Evolutionary conservation across 164 flowering plant genomes (phyloP).

Genomic region (Magnolia kwangsiensis): DNA sequence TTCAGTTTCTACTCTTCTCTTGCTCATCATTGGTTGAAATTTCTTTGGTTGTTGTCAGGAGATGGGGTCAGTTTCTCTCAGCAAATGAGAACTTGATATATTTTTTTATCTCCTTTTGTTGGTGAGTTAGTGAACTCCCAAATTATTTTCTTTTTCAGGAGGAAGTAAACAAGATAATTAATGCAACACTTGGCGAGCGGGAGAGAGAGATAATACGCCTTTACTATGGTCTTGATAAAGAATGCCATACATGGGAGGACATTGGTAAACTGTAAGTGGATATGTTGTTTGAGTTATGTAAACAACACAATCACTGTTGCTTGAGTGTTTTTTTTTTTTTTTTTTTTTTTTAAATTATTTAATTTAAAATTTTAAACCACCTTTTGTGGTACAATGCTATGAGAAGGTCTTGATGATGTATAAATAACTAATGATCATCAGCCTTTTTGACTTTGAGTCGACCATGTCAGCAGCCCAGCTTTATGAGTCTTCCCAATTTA

Average conservation of each 20-base stretch:
- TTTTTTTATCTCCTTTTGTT: too few relatives aligned
- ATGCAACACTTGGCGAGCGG: constrained; percentile 56
- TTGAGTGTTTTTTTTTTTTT: not conserved
- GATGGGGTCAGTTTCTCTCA: too few relatives aligned
- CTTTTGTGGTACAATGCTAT: not conserved
- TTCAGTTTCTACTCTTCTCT: too few relatives aligned
- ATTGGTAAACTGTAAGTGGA: constrained; percentile 76
- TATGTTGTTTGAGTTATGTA: not conserved
- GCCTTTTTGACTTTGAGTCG: not conserved
- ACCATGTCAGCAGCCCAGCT: not conserved
- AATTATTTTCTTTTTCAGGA: constrained; percentile 37
- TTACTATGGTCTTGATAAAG: constrained; percentile 81
- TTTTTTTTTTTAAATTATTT: too few relatives aligned
- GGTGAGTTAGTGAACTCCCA: not conserved
- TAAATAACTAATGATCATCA: not conserved
- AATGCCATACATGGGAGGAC: constrained; percentile 95
- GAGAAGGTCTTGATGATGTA: not conserved
- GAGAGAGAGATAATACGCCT: constrained; percentile 86
- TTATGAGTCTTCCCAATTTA: not conserved
- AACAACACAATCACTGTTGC: not conserved
- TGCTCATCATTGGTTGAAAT: too few relatives aligned
- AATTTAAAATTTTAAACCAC: too few relatives aligned
- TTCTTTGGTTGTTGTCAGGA: too few relatives aligned
- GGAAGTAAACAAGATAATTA: constrained; percentile 76
- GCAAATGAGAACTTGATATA: too few relatives aligned